phyloP scores from a whole-genome alignment of 192 early-diverging fungal genomes.

The Dimargaris cristalligena region DNA sequence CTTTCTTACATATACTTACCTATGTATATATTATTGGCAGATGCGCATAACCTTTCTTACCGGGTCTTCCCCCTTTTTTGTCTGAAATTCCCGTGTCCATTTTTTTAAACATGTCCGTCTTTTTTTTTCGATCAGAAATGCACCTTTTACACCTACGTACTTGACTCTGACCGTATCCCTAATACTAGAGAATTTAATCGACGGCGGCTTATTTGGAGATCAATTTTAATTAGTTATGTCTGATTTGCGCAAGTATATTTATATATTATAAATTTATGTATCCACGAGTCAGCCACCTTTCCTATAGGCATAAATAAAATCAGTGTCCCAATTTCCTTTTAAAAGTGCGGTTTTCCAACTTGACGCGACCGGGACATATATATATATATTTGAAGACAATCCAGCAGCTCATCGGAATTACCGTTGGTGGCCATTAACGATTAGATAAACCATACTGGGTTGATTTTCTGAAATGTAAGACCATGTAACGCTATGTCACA shows the following conservation, averaged over 20 bases:
- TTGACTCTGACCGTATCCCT: no score
- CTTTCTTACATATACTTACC: not conserved
- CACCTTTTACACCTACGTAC: no score
- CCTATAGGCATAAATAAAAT: not conserved
- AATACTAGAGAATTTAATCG: no score
- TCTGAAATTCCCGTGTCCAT: not conserved
- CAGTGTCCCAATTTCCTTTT: no score
- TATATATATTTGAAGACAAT: no score
- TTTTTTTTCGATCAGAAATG: not conserved
- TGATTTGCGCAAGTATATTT: not conserved
- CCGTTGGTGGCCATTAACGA: no score
- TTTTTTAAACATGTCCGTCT: not conserved
- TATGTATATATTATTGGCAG: not conserved
- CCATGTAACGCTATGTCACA: no score
- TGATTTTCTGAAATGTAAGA: no score
- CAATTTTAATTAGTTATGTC: not conserved
- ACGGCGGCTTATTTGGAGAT: not conserved
- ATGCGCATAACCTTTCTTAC: not conserved
- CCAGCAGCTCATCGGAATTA: no score
- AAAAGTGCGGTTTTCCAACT: no score
- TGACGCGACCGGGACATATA: no score
- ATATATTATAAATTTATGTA: not conserved
- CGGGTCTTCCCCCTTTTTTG: not conserved
- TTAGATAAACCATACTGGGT: no score
- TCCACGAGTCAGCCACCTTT: not conserved